These are phyloP conservation scores for Penicillium alfredii DNA, from an alignment of 495 filamentous ascomycete genomes.

Conservation along the genomic window DNA sequence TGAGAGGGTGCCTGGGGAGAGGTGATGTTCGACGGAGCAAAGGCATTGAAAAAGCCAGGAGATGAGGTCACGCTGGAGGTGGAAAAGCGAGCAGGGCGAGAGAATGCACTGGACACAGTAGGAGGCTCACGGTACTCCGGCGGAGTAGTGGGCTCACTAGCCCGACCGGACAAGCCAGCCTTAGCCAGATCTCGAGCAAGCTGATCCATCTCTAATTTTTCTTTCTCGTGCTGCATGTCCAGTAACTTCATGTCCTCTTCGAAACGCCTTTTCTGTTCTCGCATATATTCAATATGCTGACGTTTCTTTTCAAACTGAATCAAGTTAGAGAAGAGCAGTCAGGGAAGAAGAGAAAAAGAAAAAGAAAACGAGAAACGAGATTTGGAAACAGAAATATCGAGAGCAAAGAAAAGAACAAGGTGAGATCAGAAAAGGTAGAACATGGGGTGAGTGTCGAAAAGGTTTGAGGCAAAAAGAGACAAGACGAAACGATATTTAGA, in stretches of 20 bases:
- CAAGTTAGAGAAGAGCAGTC: conserved; percentile 19
- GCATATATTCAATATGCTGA: conserved; percentile 75
- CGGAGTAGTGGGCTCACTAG: conserved; percentile 94
- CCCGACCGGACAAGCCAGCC: conserved; percentile 59
- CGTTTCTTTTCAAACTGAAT: conserved; percentile 86
- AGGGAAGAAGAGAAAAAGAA: not conserved
- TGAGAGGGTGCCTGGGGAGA: conserved; percentile 45
- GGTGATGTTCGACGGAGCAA: conserved; percentile 65
- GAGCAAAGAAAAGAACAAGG: not conserved
- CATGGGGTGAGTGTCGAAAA: conserved; percentile 1
- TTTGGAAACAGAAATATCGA: not conserved
- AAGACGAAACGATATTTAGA: too few species aligned
- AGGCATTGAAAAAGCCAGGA: conserved; percentile 66
- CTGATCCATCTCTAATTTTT: conserved; percentile 74
- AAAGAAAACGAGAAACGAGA: not conserved
- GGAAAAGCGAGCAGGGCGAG: conserved; percentile 76
- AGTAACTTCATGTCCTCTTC: conserved; percentile 83
- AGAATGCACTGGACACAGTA: conserved; percentile 64
- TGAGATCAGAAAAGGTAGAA: not conserved
- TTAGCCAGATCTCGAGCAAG: conserved; percentile 70
- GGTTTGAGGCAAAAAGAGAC: not conserved
- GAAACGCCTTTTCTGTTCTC: conserved; percentile 77
- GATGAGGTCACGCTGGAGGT: conserved; percentile 76
- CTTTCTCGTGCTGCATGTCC: conserved; percentile 71
- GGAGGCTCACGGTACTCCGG: conserved; percentile 84